Base-by-base conservation (phyloP, 768 basidiomycete species). In the Boletus rufocinnamomeus region DNA sequence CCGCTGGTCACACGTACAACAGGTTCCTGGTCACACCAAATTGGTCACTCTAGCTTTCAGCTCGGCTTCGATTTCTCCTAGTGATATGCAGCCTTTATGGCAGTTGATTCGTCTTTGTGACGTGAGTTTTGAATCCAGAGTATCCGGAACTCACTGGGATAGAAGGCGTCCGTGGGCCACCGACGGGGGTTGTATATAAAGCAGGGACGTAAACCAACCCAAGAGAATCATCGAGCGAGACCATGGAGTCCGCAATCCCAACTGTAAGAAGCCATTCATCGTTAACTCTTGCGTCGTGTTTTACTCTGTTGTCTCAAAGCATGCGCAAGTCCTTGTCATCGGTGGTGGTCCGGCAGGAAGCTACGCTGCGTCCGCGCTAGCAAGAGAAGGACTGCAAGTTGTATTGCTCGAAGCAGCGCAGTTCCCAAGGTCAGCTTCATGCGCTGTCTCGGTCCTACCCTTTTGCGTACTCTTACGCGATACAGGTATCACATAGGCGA, bases 341-440 rank as follows among this genome's bases (percentile, higher is more conserved):
- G 85, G 85, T 10, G 85, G 85, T 50, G 85, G 85, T 17, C 85
- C 85, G 1, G 81, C 77, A 8, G 85, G 85, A 30, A 79, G 77
- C 60, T 86, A 80, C 58, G 72, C 82, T n/a, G 83, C 85, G 2
- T 69, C 82, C 6, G 78, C 75, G 30, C 77, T 87, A 6, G 81
- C 82, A 11, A 72, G 79, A n/a, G 85, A 87, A 65, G 84, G 84
- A 4, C 64, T 83, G 47, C 76, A 83, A 44, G 86, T 87, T 27
- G 79, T 82, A 17, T 60, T 86, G 50, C 68, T 86, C 23, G 85
- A 87, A 65, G 76, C 80, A 17, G 75, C 76, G 23, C 76, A 80
- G 46, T 86, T 85, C 62, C 85, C 85, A 41, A 73, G 86, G 81
- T 81, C 66, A 40, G 64, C 21, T 48, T 21, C 17, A 17, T 30